These are phyloP conservation scores for Candida sojae DNA, from an alignment of 1,139 yeast genomes.

Conservation along the genomic window DNA sequence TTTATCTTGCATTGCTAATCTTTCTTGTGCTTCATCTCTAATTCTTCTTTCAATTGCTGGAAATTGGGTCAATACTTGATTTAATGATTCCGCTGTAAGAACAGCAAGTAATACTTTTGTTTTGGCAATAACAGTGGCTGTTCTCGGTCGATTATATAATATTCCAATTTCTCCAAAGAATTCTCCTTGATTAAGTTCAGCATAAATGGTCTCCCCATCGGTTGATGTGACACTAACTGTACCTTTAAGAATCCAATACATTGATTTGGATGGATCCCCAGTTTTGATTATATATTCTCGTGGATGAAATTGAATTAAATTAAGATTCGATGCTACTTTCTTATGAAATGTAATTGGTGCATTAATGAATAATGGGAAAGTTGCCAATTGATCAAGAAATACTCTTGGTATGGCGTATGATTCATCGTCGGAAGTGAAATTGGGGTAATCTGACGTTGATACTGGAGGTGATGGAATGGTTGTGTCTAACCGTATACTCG, in stretches of 20 bases:
- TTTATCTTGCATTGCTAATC: constrained; percentile 70
- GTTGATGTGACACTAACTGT: constrained; percentile 71
- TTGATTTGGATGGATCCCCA: constrained; percentile 75
- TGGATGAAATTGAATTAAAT: constrained; percentile 61
- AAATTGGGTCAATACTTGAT: constrained; percentile 58
- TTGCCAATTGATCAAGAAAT: constrained; percentile 51
- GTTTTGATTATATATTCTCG: constrained; percentile 67
- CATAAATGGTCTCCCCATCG: constrained; percentile 74
- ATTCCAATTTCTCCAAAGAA: constrained; percentile 83
- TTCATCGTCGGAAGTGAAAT: not conserved
- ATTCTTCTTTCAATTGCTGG: constrained; percentile 68
- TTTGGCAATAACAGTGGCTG: constrained; percentile 77
- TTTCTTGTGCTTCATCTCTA: constrained; percentile 76
- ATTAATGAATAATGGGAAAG: constrained; percentile 61
- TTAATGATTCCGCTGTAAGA: constrained; percentile 63
- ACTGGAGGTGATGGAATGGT: not conserved
- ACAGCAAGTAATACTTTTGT: constrained; percentile 68
- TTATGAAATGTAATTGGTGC: constrained; percentile 68
- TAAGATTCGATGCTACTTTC: constrained; percentile 58
- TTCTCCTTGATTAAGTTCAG: constrained; percentile 67
- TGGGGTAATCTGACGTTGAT: not conserved
- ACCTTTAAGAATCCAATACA: constrained; percentile 81
- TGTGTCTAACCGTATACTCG: constrained; percentile 1
- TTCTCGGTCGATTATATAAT: constrained; percentile 70
- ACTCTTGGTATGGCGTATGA: constrained; percentile 46